Conservation (phyloP, 495 filamentous ascomycete species). For the Penicillium macrosclerotiorum region DNA sequence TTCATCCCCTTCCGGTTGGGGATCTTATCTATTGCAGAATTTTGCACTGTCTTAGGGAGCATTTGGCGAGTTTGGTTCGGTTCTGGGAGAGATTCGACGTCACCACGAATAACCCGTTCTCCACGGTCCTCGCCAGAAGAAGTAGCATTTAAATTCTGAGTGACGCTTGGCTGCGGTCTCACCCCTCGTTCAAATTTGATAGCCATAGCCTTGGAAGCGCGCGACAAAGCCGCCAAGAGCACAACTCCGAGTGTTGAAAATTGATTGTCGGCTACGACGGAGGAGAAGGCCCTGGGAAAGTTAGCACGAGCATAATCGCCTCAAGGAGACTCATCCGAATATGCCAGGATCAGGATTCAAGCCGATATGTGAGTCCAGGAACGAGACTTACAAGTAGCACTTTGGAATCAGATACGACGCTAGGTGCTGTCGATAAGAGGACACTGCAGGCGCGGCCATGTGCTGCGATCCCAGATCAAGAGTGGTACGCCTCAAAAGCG, state of each 20-base stretch:
- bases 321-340: too few species aligned
- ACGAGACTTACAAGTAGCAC: conserved; percentile 45
- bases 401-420: conserved; percentile 35
- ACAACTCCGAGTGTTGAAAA: conserved; percentile 79
- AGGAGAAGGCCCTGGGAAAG: conserved; percentile 59
- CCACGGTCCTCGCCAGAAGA: conserved; percentile 29
- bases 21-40: neutral
- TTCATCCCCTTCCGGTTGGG: conserved; percentile 9
- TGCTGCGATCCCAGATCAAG: conserved; percentile 47
- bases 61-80: neutral
- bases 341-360: too few species aligned
- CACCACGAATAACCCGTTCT: conserved; percentile 27
- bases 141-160: neutral
- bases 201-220: conserved; percentile 49
- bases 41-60: neutral
- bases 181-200: conserved; percentile 22
- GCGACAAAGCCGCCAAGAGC: conserved; percentile 63
- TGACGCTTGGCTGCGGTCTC: neutral
- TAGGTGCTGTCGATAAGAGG: conserved; percentile 26
- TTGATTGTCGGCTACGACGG: conserved; percentile 66
- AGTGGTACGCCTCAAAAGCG: conserved; percentile 61
- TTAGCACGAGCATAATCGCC: too few species aligned
- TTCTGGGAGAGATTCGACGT: neutral
- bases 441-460: neutral
- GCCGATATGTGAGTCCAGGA: neutral